Base-by-base conservation (phyloP, 371 early-diverging fungal species). In the Funneliformis caledonium region DNA sequence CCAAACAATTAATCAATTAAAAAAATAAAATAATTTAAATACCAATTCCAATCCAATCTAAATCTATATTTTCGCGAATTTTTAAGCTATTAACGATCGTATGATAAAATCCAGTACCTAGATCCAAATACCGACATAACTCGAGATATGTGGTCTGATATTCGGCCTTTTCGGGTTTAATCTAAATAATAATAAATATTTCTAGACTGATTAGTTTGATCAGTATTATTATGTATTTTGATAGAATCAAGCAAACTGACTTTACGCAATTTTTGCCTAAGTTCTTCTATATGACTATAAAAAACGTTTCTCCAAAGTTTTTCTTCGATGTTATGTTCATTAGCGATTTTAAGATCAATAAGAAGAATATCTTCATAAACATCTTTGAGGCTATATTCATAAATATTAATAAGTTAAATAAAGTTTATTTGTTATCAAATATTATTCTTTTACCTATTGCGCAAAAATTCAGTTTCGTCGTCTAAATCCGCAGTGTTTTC, bases 251-350 rank as follows among this genome's bases (percentile, higher is more conserved):
- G 2, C 26, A 64, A 33, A 65, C 37, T 43, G 69, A 81, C 82
- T 67, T 65, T 48, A n/a, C 80, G 73, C 72, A 82, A 64, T 75
- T 80, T 69, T 47, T 59, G 68, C 19, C 80, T 50, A 22, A 78
- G 62, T 67, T 80, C 80, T 61, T 82, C 82, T 7, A 82, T 78
- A 59, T 79, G 75, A 64, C 67, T 69, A 60, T 82, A 76, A 73
- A 82, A 82, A 8, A 82, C 74, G 33, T 82, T 62, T 65, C 80
- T 72, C 82, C 82, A 82, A 37, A 82, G 74, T 61, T 72, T 74
- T 70, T 82, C 82, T 73, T 82, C 80, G 60, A 82, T 80, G 6
- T 64, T 74, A 47, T 82, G 60, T 37, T 82, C 82, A 12, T 47
- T 80, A 22, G 82, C 82, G 45, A 56, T n/a, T 48, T 79, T 67